A percentile compares a stretch with the other conserved stretches of the same genome.
phyloP scores from a whole-genome alignment of 306 rosid species.

The Rosa lucieae region DNA sequence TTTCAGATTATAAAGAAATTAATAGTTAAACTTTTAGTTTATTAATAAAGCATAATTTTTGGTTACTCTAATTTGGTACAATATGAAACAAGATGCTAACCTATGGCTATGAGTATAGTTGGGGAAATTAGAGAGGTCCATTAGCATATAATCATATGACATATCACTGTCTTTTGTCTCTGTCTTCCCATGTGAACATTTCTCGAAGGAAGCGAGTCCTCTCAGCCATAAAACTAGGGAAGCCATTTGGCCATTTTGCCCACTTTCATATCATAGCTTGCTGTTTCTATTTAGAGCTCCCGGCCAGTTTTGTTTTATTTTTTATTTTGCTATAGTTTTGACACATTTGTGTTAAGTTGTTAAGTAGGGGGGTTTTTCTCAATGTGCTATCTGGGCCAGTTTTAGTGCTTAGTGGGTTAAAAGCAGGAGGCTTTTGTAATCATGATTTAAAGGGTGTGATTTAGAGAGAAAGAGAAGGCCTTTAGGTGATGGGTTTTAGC shows the following conservation, averaged over 20 bases:
- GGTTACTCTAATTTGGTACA: neutral
- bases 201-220: conserved; percentile 51
- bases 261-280: neutral
- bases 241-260: conserved; percentile 39
- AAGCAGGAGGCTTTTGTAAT: conserved; percentile 44
- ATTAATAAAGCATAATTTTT: neutral
- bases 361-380: too few species aligned
- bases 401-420: conserved; percentile 27
- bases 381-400: conserved; percentile 10
- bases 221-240: conserved; percentile 45
- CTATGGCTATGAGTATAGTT: neutral
- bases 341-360: neutral
- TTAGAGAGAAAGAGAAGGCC: conserved; percentile 27
- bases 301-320: conserved; percentile 20
- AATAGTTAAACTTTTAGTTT: neutral
- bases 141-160: conserved; percentile 17
- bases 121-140: neutral
- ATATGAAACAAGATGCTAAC: neutral
- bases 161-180: conserved; percentile 45
- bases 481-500: conserved; percentile 27
- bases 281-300: conserved; percentile 32
- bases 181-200: conserved; percentile 75
- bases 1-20: neutral
- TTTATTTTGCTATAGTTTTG: neutral
- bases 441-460: conserved; percentile 49